These are phyloP conservation scores for Metschnikowia similis DNA, from an alignment of 805 yeast genomes.

Conservation along the genomic window DNA sequence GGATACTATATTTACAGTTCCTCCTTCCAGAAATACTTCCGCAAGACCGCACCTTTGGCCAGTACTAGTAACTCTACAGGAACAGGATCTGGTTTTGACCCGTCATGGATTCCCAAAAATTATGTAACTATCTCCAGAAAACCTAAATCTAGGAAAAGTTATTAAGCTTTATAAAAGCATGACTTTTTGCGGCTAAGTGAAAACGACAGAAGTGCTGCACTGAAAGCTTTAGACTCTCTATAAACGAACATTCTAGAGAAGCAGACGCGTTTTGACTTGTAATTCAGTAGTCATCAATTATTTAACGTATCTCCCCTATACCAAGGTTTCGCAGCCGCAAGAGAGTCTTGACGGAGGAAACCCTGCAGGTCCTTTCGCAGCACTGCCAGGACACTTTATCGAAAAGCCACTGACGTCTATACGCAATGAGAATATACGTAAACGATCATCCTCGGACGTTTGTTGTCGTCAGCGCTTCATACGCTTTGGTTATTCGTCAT, in stretches of 20 bases:
- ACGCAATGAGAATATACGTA: constrained; percentile 55
- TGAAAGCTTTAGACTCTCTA: neutral
- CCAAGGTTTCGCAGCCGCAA: neutral
- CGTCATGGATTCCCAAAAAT: constrained; percentile 15
- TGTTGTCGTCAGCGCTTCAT: constrained; percentile 56
- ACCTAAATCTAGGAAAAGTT: constrained; percentile 14
- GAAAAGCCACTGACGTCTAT: neutral
- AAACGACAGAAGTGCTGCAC: neutral
- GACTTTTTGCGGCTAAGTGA: neutral
- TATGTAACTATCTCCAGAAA: constrained; percentile 10
- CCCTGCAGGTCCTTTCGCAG: constrained; percentile 5
- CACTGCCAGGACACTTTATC: neutral
- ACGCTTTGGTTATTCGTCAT: constrained; percentile 58
- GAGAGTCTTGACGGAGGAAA: neutral
- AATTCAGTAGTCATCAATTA: neutral
- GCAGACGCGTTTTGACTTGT: neutral
- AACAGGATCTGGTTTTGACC: constrained; percentile 11
- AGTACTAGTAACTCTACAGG: constrained; percentile 12
- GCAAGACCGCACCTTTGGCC: constrained; percentile 30
- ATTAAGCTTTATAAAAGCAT: constrained; percentile 2
- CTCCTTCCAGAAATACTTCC: constrained; percentile 44
- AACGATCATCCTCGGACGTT: constrained; percentile 65
- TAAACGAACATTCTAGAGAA: neutral
- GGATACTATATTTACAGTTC: constrained; percentile 45
- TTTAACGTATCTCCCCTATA: neutral